These are phyloP conservation scores for Paulownia fortunei DNA, from an alignment of 257 asterid species.

Conservation along the genomic window DNA sequence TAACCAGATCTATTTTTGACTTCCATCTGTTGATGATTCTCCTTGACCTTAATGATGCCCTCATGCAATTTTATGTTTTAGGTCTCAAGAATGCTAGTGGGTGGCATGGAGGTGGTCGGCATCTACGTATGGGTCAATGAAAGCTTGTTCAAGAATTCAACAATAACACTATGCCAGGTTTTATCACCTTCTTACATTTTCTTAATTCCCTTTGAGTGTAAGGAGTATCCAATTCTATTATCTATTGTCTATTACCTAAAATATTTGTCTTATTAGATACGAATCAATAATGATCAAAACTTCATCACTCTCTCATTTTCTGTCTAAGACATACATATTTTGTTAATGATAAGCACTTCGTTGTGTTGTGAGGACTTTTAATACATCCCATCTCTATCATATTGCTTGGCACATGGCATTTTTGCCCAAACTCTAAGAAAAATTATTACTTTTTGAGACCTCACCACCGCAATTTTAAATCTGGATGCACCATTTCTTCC, in stretches of 20 bases:
- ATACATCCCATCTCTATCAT: background rate
- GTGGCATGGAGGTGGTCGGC: conserved; percentile 93
- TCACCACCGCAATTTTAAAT: background rate
- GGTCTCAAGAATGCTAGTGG: conserved; percentile 94
- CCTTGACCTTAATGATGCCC: conserved; percentile 12
- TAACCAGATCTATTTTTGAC: conserved; percentile 12
- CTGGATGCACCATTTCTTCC: background rate
- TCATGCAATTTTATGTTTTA: conserved; percentile 36
- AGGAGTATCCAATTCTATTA: conserved; percentile 20
- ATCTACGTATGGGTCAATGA: conserved; percentile 84
- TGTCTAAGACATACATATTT: background rate
- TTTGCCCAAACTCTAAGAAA: background rate
- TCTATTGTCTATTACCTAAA: background rate
- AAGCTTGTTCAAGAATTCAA: conserved; percentile 84
- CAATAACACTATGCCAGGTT: conserved; percentile 84
- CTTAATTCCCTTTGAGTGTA: conserved; percentile 10
- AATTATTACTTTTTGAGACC: background rate
- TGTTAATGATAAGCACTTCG: background rate
- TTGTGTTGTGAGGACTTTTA: background rate
- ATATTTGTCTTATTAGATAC: conserved; percentile 4
- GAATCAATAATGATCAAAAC: conserved; percentile 9
- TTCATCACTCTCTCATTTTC: background rate
- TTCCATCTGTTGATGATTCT: conserved; percentile 16
- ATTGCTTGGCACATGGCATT: conserved; percentile 6
- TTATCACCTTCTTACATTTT: conserved; percentile 24